Evolutionary conservation across 2,329 filamentous ascomycete species (phyloP).

Genomic region (Paecilomyces sp.): DNA sequence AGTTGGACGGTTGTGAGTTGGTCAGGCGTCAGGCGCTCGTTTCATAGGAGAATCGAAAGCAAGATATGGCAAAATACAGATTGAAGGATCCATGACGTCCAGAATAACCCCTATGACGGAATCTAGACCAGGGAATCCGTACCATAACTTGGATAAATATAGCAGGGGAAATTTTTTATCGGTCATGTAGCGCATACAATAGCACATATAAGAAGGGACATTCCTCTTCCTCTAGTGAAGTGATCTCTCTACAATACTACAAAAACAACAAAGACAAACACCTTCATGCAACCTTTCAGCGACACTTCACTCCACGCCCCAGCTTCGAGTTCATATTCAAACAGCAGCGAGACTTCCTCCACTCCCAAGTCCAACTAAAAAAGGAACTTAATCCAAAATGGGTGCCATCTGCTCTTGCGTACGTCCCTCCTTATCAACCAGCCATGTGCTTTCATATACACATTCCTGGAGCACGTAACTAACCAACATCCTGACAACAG

Average conservation of each 20-base stretch:
- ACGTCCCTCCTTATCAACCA: constrained; percentile 37
- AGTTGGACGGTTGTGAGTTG: not conserved
- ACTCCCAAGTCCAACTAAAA: not conserved
- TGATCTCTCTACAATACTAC: not conserved
- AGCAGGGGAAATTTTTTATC: not conserved
- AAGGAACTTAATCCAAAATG: constrained; percentile 48
- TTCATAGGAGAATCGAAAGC: not conserved
- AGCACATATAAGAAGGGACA: not conserved
- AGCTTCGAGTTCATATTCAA: not conserved
- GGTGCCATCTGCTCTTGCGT: constrained; percentile 79
- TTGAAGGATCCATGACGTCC: not conserved
- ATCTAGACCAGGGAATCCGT: constrained; percentile 4
- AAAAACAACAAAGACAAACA: not conserved
- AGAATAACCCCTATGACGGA: constrained; percentile 2
- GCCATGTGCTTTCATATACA: not conserved
- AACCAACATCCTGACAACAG: constrained; percentile 31
- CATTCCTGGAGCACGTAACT: constrained; percentile 8
- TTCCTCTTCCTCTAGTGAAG: not conserved
- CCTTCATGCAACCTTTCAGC: not conserved
- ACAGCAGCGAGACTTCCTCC: not conserved
- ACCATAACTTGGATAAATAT: not conserved
- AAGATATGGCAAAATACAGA: not conserved
- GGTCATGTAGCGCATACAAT: not conserved
- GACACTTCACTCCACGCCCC: not conserved
- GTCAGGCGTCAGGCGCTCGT: not conserved